Evolutionary conservation across 441 rosid species (phyloP).

Genomic region (Pelargonium australe): DNA sequence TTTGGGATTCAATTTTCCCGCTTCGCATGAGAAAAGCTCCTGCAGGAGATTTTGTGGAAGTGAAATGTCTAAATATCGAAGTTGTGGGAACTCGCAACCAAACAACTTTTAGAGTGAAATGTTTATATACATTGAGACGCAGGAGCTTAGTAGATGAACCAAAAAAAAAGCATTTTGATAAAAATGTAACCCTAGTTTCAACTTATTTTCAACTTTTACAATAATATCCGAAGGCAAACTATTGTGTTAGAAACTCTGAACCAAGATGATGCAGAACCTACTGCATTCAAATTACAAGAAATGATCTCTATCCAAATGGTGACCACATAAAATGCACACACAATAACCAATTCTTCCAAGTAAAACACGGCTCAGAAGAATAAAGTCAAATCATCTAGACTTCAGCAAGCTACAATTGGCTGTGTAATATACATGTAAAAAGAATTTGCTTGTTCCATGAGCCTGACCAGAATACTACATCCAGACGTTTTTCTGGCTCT

Average conservation of each 20-base stretch:
- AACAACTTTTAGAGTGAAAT: no score
- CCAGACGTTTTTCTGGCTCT: conserved; percentile 21
- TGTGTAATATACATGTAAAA: conserved; percentile 24
- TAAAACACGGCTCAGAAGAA: conserved; percentile 18
- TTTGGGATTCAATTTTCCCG: no score
- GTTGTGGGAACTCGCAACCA: no score
- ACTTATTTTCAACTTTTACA: no score
- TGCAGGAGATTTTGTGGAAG: no score
- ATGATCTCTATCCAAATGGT: conserved; percentile 6
- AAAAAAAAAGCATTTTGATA: no score
- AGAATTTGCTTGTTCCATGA: conserved; percentile 26
- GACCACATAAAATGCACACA: conserved; percentile 4
- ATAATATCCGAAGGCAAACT: no score
- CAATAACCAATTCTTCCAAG: conserved; percentile 21
- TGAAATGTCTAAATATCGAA: no score
- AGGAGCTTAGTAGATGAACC: no score
- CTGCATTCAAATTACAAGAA: conserved; percentile 13
- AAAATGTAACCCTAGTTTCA: no score
- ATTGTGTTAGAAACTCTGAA: background rate
- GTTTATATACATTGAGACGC: no score
- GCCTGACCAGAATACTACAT: conserved; percentile 22
- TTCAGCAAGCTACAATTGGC: conserved; percentile 25
- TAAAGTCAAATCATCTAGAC: conserved; percentile 16
- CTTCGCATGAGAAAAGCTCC: no score
- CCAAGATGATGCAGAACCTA: conserved; percentile 14